Conservation (phyloP, 1,139 yeast species). For the Spathaspora sp. region DNA sequence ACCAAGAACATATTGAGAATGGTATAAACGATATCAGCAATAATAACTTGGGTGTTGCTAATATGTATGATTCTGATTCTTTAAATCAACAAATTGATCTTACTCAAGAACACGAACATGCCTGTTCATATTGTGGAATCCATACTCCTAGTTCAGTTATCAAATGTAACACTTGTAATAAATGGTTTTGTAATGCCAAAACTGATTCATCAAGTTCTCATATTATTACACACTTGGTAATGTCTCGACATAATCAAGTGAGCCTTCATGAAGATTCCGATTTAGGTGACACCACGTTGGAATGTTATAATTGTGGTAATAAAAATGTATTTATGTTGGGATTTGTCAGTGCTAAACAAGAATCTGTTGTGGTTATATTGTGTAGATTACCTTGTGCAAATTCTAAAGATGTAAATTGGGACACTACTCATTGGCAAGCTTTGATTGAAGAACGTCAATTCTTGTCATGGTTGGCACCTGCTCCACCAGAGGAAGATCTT, state of each 20-base stretch:
- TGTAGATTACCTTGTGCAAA: conserved; percentile 92
- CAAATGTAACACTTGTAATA: conserved; percentile 73
- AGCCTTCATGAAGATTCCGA: conserved; percentile 78
- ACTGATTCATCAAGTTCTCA: conserved; percentile 68
- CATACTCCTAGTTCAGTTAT: conserved; percentile 66
- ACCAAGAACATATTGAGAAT: conserved; percentile 2
- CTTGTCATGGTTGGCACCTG: conserved; percentile 75
- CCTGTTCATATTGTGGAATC: conserved; percentile 33
- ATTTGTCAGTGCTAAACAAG: conserved; percentile 83
- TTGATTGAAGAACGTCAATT: conserved; percentile 78
- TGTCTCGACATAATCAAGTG: conserved; percentile 76
- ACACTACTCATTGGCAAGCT: conserved; percentile 85
- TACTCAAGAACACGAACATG: conserved; percentile 66
- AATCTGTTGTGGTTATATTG: conserved; percentile 80
- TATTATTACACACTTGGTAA: conserved; percentile 80
- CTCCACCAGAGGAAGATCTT: conserved; percentile 65
- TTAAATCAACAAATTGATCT: background rate
- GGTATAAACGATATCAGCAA: no score
- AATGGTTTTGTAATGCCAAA: conserved; percentile 91
- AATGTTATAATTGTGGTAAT: conserved; percentile 89
- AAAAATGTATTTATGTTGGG: conserved; percentile 81
- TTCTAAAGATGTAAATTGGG: conserved; percentile 76
- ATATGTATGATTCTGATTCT: background rate
- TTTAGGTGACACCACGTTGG: conserved; percentile 80
- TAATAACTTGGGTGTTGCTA: background rate